Conservation (phyloP, 139 green algal genomes). For the Volvox africanus region DNA sequence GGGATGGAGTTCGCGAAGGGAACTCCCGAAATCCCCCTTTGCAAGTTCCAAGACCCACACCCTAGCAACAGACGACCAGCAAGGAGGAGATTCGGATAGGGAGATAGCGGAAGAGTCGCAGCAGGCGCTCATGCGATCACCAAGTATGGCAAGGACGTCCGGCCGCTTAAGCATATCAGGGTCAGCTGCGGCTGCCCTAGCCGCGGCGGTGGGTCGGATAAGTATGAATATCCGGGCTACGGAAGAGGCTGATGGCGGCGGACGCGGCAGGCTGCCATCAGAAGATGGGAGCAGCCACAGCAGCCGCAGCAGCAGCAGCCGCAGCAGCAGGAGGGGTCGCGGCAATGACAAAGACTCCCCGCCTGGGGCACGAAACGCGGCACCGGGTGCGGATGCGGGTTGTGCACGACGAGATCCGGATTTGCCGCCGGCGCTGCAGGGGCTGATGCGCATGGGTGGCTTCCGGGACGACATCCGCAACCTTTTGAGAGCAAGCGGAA, state of each 20-base stretch:
- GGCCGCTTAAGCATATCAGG: too few relatives aligned
- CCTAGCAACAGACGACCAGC: too few relatives aligned
- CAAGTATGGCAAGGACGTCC: background rate
- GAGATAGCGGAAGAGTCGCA: background rate
- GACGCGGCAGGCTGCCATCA: background rate
- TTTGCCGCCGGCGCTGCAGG: background rate
- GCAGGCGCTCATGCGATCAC: background rate
- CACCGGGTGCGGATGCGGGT: background rate
- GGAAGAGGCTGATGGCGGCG: background rate
- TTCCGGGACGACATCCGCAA: background rate
- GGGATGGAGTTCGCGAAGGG: background rate
- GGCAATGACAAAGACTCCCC: background rate
- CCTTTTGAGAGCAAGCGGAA: background rate
- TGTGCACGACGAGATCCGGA: background rate
- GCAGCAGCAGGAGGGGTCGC: background rate
- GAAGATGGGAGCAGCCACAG: background rate
- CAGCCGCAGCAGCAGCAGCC: background rate
- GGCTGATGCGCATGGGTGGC: background rate
- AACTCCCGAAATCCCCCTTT: background rate
- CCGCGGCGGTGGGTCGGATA: too few relatives aligned
- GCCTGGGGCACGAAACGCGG: background rate
- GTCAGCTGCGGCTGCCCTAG: background rate
- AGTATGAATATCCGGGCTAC: too few relatives aligned
- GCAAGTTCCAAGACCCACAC: too few relatives aligned
- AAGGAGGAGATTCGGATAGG: background rate